Evolutionary conservation across 2,329 filamentous ascomycete genomes (phyloP).

Genomic region (Hymenoscyphus salicellus): DNA sequence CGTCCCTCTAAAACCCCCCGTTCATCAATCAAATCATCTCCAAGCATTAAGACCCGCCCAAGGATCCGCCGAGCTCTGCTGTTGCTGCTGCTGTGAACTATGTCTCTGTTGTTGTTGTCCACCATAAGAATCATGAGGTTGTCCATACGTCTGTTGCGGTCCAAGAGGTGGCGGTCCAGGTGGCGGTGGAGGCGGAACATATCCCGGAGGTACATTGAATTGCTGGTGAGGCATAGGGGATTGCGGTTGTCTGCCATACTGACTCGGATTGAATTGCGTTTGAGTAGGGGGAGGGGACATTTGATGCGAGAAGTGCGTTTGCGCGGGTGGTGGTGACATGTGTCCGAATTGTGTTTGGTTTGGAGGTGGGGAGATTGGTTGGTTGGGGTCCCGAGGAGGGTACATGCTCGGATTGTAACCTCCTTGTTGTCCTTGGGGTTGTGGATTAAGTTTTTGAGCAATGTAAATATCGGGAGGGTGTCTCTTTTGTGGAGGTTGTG

Average conservation of each 20-base stretch:
- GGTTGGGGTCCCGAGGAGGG: constrained; percentile 32
- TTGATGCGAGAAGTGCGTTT: constrained; percentile 29
- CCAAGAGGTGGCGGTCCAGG: constrained; percentile 57
- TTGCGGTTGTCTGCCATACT: constrained; percentile 16
- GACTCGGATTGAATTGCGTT: constrained; percentile 21
- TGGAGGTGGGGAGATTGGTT: constrained; percentile 58
- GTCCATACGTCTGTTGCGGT: constrained; percentile 50
- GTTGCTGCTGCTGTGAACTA: constrained; percentile 25
- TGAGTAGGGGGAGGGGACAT: constrained; percentile 60
- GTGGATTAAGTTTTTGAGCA: constrained; percentile 47
- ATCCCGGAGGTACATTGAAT: constrained; percentile 56
- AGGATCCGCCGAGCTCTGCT: constrained; percentile 48
- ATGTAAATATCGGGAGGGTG: constrained; percentile 44
- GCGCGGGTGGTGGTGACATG: constrained; percentile 31
- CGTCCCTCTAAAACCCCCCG: neutral
- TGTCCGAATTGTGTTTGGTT: constrained; percentile 46
- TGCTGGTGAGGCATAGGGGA: constrained; percentile 37
- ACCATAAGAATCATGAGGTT: constrained; percentile 52
- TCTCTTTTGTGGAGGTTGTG: constrained; percentile 25
- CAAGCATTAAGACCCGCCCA: constrained; percentile 70
- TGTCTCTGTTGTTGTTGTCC: constrained; percentile 31
- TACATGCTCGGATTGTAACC: constrained; percentile 42
- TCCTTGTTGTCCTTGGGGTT: constrained; percentile 50
- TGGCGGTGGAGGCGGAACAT: constrained; percentile 65
- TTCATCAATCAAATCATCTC: constrained; percentile 47